Conservation (phyloP, 2,329 filamentous ascomycete species). For the Neodidymelliopsis sp. region DNA sequence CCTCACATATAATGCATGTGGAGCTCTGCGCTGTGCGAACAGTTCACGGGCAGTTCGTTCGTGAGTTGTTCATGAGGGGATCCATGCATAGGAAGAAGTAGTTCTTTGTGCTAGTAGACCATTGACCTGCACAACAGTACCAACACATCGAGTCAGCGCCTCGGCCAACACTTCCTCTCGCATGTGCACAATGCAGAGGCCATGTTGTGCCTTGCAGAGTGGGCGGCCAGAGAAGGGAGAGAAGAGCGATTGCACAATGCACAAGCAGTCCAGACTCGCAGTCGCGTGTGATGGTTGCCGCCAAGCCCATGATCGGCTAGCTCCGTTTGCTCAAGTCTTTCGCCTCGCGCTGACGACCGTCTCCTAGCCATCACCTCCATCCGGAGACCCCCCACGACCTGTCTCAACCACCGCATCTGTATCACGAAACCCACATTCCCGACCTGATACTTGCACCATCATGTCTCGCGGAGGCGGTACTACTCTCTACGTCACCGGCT, state of each 20-base stretch:
- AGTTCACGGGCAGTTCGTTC: too few relatives aligned
- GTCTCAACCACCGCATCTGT: conserved; percentile 23
- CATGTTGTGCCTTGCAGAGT: too few relatives aligned
- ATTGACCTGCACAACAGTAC: too few relatives aligned
- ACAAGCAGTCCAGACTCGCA: too few relatives aligned
- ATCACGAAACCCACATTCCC: conserved; percentile 16
- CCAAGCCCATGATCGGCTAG: conserved; percentile 16
- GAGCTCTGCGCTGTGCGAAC: background rate
- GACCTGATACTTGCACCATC: conserved; percentile 28
- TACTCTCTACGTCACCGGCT: conserved; percentile 98
- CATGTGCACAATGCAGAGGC: too few relatives aligned
- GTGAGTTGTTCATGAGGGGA: too few relatives aligned
- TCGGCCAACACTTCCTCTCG: too few relatives aligned
- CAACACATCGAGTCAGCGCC: too few relatives aligned
- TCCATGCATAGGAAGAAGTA: too few relatives aligned
- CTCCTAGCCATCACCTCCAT: conserved; percentile 23
- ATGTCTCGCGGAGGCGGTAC: conserved; percentile 94
- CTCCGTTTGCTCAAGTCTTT: conserved; percentile 16
- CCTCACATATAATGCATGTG: background rate
- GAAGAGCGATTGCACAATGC: too few relatives aligned
- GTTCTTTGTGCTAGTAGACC: too few relatives aligned
- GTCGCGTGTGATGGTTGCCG: conserved; percentile 9
- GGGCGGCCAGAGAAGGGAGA: too few relatives aligned
- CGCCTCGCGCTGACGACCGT: conserved; percentile 19
- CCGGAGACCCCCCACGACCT: conserved; percentile 16